Evolutionary conservation across 192 early-diverging fungal genomes (phyloP).

Genomic region (Coemansia sp.): DNA sequence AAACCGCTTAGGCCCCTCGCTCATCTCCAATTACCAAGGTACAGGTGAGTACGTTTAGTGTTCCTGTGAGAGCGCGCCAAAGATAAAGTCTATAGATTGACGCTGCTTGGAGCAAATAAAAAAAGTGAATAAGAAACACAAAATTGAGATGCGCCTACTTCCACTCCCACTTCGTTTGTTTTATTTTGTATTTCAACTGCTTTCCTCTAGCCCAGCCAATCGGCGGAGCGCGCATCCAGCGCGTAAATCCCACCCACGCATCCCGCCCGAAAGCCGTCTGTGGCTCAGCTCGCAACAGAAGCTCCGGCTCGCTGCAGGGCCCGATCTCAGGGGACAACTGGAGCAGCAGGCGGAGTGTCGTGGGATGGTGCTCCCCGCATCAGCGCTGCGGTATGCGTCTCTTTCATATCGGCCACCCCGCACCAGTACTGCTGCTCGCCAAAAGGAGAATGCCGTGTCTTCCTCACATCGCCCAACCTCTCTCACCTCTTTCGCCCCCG

Average conservation of each 20-base stretch:
- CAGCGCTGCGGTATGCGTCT: background rate
- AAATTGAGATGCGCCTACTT: too few relatives aligned
- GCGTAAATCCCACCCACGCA: too few relatives aligned
- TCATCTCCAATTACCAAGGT: slow-evolving; percentile 22
- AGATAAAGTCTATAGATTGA: background rate
- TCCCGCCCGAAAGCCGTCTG: too few relatives aligned
- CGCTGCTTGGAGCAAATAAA: background rate
- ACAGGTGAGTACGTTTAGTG: background rate
- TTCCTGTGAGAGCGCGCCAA: background rate
- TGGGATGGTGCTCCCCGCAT: background rate
- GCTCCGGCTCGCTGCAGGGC: slow-evolving; percentile 3
- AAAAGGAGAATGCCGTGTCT: background rate
- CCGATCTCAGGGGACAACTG: background rate
- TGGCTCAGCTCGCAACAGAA: background rate
- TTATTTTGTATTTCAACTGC: background rate
- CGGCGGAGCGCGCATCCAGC: background rate
- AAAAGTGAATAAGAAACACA: background rate
- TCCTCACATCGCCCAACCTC: background rate
- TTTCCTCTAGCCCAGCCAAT: background rate
- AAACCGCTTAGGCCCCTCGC: slow-evolving; percentile 55
- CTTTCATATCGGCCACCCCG: background rate
- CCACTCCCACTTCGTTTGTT: too few relatives aligned
- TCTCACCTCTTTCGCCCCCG: background rate
- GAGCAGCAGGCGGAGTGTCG: background rate
- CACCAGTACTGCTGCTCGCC: too few relatives aligned